Evolutionary conservation across 2,329 filamentous ascomycete genomes (phyloP).

Genomic region (Alternaria gansuensis): DNA sequence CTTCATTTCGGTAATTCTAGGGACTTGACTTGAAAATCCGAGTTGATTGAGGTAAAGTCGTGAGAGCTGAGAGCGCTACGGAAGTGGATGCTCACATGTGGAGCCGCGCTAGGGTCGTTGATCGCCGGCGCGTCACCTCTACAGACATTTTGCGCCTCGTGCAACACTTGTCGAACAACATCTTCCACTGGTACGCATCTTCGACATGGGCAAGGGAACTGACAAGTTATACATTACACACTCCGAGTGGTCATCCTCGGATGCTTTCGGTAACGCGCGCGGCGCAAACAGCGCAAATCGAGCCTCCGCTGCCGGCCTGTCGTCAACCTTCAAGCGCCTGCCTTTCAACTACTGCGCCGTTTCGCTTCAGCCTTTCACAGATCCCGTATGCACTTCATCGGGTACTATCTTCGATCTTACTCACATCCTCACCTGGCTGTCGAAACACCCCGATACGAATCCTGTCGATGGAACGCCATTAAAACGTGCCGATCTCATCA

Average conservation of each 20-base stretch:
- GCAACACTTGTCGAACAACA: not conserved
- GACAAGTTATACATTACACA: conserved; percentile 78
- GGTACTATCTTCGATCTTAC: conserved; percentile 96
- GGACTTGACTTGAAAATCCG: not conserved
- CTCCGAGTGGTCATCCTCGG: conserved; percentile 93
- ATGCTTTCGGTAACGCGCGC: conserved; percentile 84
- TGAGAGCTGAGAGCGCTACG: not conserved
- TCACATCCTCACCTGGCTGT: conserved; percentile 92
- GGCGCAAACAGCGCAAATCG: conserved; percentile 69
- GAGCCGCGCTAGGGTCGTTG: conserved; percentile 9
- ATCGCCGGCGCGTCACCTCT: conserved; percentile 19
- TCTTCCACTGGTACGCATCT: not conserved
- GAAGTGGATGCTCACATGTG: not conserved
- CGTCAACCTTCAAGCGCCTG: conserved; percentile 79
- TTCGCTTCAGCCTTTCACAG: conserved; percentile 91
- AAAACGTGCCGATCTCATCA: conserved; percentile 83
- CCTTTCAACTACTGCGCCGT: conserved; percentile 99
- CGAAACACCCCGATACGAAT: conserved; percentile 92
- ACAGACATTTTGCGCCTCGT: conserved; percentile 13
- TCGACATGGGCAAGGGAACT: conserved; percentile 52
- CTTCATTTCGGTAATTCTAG: not conserved
- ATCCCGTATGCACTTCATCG: conserved; percentile 87
- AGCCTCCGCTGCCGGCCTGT: conserved; percentile 59
- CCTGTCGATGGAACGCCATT: conserved; percentile 84
- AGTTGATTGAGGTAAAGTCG: not conserved